phyloP scores from a whole-genome alignment of 2,329 filamentous ascomycete genomes.

The Exserohilum rostratum region DNA sequence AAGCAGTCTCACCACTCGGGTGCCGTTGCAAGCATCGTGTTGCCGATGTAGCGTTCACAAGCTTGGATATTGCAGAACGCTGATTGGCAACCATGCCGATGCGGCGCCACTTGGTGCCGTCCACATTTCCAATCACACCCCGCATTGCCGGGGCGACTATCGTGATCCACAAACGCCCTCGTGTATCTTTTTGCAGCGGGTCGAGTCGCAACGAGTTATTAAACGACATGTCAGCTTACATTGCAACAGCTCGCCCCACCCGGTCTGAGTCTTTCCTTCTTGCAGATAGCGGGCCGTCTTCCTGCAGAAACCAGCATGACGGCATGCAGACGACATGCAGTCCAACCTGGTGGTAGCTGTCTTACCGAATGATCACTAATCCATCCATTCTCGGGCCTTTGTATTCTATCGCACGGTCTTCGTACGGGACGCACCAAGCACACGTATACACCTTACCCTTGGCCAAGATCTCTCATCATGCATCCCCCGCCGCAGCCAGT shows the following conservation, averaged over 20 bases:
- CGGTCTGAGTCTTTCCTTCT: background rate
- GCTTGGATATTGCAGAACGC: background rate
- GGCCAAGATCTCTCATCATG: background rate
- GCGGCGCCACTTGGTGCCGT: background rate
- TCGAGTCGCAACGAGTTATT: conserved; percentile 1
- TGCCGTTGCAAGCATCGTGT: background rate
- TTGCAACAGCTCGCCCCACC: background rate
- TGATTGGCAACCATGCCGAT: background rate
- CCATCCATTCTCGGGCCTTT: background rate
- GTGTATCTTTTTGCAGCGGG: background rate
- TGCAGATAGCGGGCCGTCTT: background rate
- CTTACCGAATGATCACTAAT: background rate
- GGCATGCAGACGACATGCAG: background rate
- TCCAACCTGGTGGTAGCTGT: background rate
- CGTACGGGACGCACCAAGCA: background rate
- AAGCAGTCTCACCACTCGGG: background rate
- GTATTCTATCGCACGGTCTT: background rate
- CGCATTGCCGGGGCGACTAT: background rate
- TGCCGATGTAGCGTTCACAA: background rate
- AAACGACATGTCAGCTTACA: conserved; percentile 4
- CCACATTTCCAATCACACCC: background rate
- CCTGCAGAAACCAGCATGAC: background rate
- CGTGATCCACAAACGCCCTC: background rate
- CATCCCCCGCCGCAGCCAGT: background rate
- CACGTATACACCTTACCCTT: background rate